Evolutionary conservation across 345 rosid genomes (phyloP).

Genomic region (Populus euphratica): DNA sequence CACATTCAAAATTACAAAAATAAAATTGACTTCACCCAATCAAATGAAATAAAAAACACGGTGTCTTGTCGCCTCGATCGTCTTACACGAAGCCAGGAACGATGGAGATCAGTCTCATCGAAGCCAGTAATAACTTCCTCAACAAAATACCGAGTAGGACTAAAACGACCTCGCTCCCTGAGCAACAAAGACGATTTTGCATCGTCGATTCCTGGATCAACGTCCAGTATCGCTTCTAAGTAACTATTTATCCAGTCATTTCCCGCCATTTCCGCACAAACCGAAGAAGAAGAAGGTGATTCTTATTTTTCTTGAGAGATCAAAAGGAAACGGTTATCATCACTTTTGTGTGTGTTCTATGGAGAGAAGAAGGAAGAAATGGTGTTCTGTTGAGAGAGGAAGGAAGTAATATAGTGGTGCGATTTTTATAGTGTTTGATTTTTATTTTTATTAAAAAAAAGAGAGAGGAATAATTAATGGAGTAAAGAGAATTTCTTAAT

Average conservation of each 20-base stretch:
- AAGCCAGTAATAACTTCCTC: slow-evolving; percentile 93
- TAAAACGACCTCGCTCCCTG: slow-evolving; percentile 83
- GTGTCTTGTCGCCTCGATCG: too few relatives aligned
- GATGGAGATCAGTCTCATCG: slow-evolving; percentile 96
- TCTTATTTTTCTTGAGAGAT: too few relatives aligned
- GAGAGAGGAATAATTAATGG: too few relatives aligned
- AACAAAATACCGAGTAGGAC: slow-evolving; percentile 93
- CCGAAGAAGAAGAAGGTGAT: neutral
- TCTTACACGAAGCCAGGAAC: slow-evolving; percentile 69
- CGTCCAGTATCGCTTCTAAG: slow-evolving; percentile 92
- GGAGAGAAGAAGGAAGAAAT: too few relatives aligned
- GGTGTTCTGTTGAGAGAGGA: too few relatives aligned
- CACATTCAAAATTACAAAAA: neutral
- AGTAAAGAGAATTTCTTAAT: too few relatives aligned
- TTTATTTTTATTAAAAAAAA: too few relatives aligned
- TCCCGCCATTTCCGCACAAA: slow-evolving; percentile 60
- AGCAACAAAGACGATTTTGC: slow-evolving; percentile 73
- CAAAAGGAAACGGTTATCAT: too few relatives aligned
- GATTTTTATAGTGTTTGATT: too few relatives aligned
- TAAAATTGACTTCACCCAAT: neutral
- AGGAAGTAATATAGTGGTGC: too few relatives aligned
- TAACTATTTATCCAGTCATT: slow-evolving; percentile 99
- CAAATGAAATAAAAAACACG: too few relatives aligned
- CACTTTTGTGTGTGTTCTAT: too few relatives aligned
- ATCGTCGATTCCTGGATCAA: slow-evolving; percentile 75